These are phyloP conservation scores for Chrysoporthe cubensis DNA, from an alignment of 2,329 filamentous ascomycete species.

Conservation along the genomic window DNA sequence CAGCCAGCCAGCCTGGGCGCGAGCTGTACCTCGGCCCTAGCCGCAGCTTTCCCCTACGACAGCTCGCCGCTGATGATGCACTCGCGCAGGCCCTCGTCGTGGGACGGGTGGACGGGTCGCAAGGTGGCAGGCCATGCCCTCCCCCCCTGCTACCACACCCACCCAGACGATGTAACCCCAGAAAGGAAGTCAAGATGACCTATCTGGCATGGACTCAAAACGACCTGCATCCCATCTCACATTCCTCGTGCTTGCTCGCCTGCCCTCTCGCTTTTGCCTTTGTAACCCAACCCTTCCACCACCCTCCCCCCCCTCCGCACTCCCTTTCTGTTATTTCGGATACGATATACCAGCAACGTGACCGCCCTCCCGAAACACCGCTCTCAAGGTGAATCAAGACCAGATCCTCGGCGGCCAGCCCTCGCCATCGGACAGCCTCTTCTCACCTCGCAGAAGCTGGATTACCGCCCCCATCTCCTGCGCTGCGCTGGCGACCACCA, in stretches of 20 bases:
- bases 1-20: background rate
- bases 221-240: conserved; percentile 21
- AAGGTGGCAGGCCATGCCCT: conserved; percentile 8
- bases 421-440: background rate
- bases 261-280: background rate
- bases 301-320: background rate
- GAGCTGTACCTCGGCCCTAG: conserved; percentile 25
- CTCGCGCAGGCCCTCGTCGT: conserved; percentile 21
- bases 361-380: background rate
- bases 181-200: conserved; percentile 20
- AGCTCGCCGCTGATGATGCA: conserved; percentile 6
- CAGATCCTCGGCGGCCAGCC: background rate
- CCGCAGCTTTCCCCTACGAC: conserved; percentile 16
- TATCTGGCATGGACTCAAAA: conserved; percentile 26
- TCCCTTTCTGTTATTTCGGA: background rate
- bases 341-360: background rate
- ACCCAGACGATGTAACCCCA: conserved; percentile 27
- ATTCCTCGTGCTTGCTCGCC: conserved; percentile 11
- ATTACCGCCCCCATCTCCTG: background rate
- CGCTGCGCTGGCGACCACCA: background rate
- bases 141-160: conserved; percentile 20
- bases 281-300: background rate
- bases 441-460: background rate
- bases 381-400: conserved; percentile 2
- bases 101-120: conserved; percentile 26